Conservation (phyloP, 768 basidiomycete genomes). For the Agrocybe praecox region DNA sequence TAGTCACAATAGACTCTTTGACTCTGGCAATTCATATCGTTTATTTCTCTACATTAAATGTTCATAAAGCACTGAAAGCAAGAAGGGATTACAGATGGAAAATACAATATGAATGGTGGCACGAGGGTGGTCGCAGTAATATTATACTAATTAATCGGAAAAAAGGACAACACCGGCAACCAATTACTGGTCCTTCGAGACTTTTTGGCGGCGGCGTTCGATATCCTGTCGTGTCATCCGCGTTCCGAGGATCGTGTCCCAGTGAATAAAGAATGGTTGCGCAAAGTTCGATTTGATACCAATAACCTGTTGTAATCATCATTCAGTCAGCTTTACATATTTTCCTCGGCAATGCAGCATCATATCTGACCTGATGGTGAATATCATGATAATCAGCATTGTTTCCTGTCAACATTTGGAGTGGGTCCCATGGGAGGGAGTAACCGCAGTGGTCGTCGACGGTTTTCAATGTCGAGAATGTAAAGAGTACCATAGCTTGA, state of each 20-base stretch:
- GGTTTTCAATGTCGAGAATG: conserved; percentile 85
- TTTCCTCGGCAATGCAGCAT: not conserved
- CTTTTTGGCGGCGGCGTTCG: conserved; percentile 47
- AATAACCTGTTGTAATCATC: conserved; percentile 43
- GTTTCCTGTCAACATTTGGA: conserved; percentile 84
- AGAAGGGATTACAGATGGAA: not conserved
- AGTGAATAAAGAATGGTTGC: conserved; percentile 96
- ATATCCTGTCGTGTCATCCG: conserved; percentile 76
- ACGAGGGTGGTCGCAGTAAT: not conserved
- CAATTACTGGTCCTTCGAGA: conserved; percentile 23
- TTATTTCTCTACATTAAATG: not conserved
- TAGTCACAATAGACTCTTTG: conserved; percentile 25
- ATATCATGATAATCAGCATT: conserved; percentile 98
- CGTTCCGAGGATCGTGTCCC: conserved; percentile 87
- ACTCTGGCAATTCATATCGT: not conserved
- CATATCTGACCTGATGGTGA: conserved; percentile 79
- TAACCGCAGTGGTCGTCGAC: conserved; percentile 98
- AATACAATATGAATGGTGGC: conserved; percentile 2
- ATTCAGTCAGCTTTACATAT: conserved; percentile 3
- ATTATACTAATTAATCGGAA: too few species aligned
- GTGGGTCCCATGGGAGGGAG: conserved; percentile 85
- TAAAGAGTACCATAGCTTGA: conserved; percentile 85
- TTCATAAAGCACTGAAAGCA: not conserved
- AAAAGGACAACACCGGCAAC: not conserved
- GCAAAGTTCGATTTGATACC: conserved; percentile 96